phyloP scores from a whole-genome alignment of 2,329 filamentous ascomycete species.

The Ciborinia camelliae region DNA sequence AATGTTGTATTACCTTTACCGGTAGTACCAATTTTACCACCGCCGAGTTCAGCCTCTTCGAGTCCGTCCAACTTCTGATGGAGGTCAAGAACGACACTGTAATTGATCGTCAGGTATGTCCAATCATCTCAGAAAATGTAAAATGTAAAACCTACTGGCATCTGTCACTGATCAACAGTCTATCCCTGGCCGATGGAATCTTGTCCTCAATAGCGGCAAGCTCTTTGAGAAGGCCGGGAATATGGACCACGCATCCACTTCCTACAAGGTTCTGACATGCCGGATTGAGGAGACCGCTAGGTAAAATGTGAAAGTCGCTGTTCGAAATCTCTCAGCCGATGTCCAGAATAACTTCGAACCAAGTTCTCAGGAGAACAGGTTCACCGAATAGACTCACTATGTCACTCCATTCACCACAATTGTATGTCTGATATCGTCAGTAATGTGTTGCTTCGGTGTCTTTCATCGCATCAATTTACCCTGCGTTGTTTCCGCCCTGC shows the following conservation, averaged over 20 bases:
- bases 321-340: conserved; percentile 8
- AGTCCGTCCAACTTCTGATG: conserved; percentile 67
- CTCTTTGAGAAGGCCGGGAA: conserved; percentile 64
- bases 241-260: conserved; percentile 64
- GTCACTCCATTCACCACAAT: conserved; percentile 42
- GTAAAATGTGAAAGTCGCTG: conserved; percentile 51
- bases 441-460: not conserved
- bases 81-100: conserved; percentile 62
- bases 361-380: conserved; percentile 2
- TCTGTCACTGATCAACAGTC: conserved; percentile 60
- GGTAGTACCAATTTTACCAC: conserved; percentile 45
- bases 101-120: conserved; percentile 39
- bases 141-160: conserved; percentile 15
- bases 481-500: conserved; percentile 55
- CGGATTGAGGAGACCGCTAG: conserved; percentile 70
- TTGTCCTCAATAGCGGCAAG: conserved; percentile 57
- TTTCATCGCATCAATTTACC: conserved; percentile 24
- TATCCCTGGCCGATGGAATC: conserved; percentile 50
- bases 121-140: not conserved
- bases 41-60: conserved; percentile 54
- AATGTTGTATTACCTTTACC: conserved; percentile 29
- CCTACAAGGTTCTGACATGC: conserved; percentile 71
- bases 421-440: conserved; percentile 36
- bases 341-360: not conserved
- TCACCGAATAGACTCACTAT: conserved; percentile 33